Evolutionary conservation across 371 early-diverging fungal species (phyloP), one percentile per base, ranked within the genome.

Genomic region (Circinella minor): DNA sequence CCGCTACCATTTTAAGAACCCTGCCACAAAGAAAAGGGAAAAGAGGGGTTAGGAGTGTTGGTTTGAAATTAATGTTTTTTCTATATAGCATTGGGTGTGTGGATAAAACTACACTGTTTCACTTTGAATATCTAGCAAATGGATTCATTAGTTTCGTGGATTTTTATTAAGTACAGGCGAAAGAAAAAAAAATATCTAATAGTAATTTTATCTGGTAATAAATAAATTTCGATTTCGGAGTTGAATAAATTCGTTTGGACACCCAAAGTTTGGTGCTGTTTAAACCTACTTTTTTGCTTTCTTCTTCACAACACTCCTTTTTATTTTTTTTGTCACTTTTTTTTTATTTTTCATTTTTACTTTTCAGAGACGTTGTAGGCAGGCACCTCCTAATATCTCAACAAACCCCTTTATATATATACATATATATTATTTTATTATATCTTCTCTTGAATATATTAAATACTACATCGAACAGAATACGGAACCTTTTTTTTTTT

Each of bases 211-310:
- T 14, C 51, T 1, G 15, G 17, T n/a, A 51, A 51, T 13, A 51
- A 6, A 9, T 11, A 43, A 43, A 43, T 43, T 43, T 51, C 51
- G 15, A 51, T 51, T 51, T 17, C 57, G 57, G 57, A 57, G 57
- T 57, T 57, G 10, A 13, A 18, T n/a, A 6, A 34, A 4, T 55
- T 8, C 17, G 10, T 55, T 55, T 55, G 55, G 18, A 55, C 18
- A 57, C 57, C 57, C 57, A 57, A 57, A 57, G 7, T 57, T 57
- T 57, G 57, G 57, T 57, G 57, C 57, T 27, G 11, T 51, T n/a
- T 15, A 51, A 14, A 51, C 51, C 14, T 5, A 14, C n/a, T n/a
- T 51, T 51, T 15, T 15, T 13, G 5, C 15, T 51, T 7, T 51
- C 15, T 47, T 47, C 47, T 47, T 15, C 47, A 11, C 1, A 9